Evolutionary conservation across 129 eudicot genomes (phyloP).

Genomic region (Helichrysum umbraculigerum): DNA sequence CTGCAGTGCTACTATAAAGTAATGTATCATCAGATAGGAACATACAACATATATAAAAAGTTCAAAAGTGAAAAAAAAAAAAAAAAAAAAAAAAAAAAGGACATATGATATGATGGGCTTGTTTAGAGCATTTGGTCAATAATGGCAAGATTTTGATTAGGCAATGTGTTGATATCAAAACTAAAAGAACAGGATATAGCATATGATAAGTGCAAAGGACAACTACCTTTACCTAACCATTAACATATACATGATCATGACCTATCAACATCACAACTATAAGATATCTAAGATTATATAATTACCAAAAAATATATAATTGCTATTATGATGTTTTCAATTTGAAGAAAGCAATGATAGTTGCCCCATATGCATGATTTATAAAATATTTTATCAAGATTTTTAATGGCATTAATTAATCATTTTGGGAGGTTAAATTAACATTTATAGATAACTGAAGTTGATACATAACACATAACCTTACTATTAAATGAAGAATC

Average conservation of each 20-base stretch:
- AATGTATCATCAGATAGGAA: not conserved
- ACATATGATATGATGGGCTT: constrained; percentile 3
- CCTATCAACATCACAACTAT: constrained; percentile 22
- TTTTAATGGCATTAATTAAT: not conserved
- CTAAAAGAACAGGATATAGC: not conserved
- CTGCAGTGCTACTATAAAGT: not conserved
- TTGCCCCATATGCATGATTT: not conserved
- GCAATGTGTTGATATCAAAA: constrained; percentile 10
- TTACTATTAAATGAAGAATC: too few species aligned
- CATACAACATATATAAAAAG: not conserved
- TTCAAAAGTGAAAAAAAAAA: not conserved
- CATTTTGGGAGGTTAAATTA: not conserved
- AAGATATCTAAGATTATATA: constrained; percentile 5
- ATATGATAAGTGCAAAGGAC: constrained; percentile 30
- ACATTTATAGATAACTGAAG: not conserved
- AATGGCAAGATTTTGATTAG: constrained; percentile 14
- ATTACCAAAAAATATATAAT: not conserved
- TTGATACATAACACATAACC: not conserved
- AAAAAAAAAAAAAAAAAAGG: not conserved
- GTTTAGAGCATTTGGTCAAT: constrained; percentile 1
- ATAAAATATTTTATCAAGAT: not conserved
- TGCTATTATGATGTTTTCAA: not conserved
- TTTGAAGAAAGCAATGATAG: constrained; percentile 9
- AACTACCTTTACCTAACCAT: constrained; percentile 35
- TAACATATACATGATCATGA: constrained; percentile 19